phyloP scores from a whole-genome alignment of 148 eudicot species.

The Polygonum maritimum region DNA sequence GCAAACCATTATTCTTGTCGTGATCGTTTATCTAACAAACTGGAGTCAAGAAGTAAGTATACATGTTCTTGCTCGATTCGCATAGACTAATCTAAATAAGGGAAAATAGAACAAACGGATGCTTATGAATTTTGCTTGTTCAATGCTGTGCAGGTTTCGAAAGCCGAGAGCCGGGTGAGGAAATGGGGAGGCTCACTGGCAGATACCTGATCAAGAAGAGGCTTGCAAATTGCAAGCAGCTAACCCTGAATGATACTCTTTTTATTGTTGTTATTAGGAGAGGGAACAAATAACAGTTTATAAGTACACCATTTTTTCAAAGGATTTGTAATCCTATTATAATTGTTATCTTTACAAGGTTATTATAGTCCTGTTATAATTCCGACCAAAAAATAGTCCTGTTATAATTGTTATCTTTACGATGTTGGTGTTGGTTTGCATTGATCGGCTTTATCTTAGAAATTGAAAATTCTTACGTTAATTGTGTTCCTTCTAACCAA shows the following conservation, averaged over 20 bases:
- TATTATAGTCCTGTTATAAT: not conserved
- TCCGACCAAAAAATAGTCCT: too few species aligned
- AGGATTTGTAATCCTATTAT: not conserved
- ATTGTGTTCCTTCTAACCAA: too few species aligned
- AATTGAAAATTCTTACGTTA: too few species aligned
- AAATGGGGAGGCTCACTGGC: constrained; percentile 65
- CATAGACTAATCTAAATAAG: too few species aligned
- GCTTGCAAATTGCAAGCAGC: too few species aligned
- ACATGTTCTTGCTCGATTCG: not conserved
- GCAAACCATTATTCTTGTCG: constrained; percentile 55
- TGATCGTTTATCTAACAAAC: constrained; percentile 38
- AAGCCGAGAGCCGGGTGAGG: constrained; percentile 54
- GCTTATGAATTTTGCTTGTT: not conserved
- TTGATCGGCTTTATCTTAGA: not conserved
- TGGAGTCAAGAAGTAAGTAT: constrained; percentile 64
- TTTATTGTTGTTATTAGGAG: not conserved
- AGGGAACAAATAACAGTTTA: not conserved
- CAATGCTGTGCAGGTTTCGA: constrained; percentile 37
- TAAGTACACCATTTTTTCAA: too few species aligned
- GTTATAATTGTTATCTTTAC: not conserved
- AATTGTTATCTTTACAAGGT: not conserved
- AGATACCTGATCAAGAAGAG: constrained; percentile 19
- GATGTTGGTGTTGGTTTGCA: not conserved
- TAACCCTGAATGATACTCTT: not conserved
- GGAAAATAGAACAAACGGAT: too few species aligned